phyloP scores from a whole-genome alignment of 345 rosid genomes.

The Nasturtium officinale region DNA sequence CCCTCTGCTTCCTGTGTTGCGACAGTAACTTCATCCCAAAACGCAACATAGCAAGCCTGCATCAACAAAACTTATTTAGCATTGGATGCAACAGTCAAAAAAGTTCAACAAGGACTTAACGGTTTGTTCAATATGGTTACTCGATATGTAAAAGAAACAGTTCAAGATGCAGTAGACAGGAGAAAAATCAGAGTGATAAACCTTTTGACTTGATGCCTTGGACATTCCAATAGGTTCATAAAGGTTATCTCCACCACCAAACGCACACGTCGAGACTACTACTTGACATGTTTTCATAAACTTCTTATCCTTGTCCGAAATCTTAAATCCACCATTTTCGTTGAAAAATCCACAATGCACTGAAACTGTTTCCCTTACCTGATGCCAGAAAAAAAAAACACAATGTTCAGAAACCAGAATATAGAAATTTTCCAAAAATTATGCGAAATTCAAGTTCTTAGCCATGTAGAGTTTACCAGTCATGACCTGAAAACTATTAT shows the following conservation, averaged over 20 bases:
- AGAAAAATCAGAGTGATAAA: constrained; percentile 40
- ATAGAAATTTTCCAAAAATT: background rate
- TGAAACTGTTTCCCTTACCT: constrained; percentile 67
- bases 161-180: background rate
- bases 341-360: constrained; percentile 86
- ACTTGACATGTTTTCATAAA: constrained; percentile 65
- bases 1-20: constrained; percentile 71
- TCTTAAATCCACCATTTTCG: constrained; percentile 75
- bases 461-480: constrained; percentile 38
- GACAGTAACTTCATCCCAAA: constrained; percentile 91
- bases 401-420: background rate
- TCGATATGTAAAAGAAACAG: background rate
- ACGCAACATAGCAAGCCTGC: constrained; percentile 94
- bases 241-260: constrained; percentile 98
- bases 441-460: constrained; percentile 14
- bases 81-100: background rate
- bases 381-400: constrained; percentile 43
- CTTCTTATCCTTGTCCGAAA: constrained; percentile 64
- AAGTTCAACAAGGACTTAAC: background rate
- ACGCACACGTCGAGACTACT: constrained; percentile 90
- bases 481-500: constrained; percentile 76
- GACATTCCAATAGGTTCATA: constrained; percentile 93
- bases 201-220: constrained; percentile 68
- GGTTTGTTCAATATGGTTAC: background rate
- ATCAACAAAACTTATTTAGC: constrained; percentile 38